A percentile compares a stretch with the other conserved stretches of the same genome.
Evolutionary conservation across 495 filamentous ascomycete species (phyloP).

Genomic region (Xylaria bambusicola): DNA sequence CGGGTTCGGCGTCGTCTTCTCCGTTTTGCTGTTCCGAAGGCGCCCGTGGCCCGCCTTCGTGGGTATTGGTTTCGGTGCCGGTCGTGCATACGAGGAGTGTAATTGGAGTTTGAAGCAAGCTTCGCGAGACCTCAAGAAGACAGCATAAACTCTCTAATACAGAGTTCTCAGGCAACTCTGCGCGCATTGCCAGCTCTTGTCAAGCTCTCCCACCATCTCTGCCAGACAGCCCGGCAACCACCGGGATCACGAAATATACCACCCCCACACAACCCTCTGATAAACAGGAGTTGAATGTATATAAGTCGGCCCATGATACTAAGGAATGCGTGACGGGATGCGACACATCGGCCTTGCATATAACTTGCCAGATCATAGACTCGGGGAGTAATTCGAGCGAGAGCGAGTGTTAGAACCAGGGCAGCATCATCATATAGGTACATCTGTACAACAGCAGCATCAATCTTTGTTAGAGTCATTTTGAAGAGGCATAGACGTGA

Average conservation of each 20-base stretch:
- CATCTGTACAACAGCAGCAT: slow-evolving; percentile 18
- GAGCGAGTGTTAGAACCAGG: slow-evolving; percentile 11
- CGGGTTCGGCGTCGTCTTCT: slow-evolving; percentile 96
- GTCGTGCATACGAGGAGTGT: slow-evolving; percentile 94
- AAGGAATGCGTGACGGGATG: background rate
- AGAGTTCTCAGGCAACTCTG: background rate
- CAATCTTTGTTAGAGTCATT: slow-evolving; percentile 20
- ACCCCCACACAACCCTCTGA: background rate
- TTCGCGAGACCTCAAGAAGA: slow-evolving; percentile 50
- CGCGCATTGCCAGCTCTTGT: slow-evolving; percentile 3
- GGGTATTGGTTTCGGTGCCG: slow-evolving; percentile 91
- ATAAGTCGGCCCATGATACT: background rate
- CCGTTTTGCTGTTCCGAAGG: slow-evolving; percentile 95
- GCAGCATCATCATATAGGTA: slow-evolving; percentile 14
- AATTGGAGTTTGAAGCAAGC: slow-evolving; percentile 64
- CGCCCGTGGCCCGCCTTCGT: slow-evolving; percentile 94
- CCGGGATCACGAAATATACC: background rate
- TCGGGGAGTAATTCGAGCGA: background rate
- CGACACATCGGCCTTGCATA: background rate
- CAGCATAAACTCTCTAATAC: slow-evolving; percentile 29
- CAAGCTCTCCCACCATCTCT: background rate
- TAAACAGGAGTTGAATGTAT: background rate
- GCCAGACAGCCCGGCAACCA: background rate
- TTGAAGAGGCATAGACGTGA: no score
- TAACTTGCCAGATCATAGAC: slow-evolving; percentile 7